Percentiles rank a stretch among this genome's conserved stretches.
Conservation (phyloP, 257 asterid species). For the Solanum rostratum region DNA sequence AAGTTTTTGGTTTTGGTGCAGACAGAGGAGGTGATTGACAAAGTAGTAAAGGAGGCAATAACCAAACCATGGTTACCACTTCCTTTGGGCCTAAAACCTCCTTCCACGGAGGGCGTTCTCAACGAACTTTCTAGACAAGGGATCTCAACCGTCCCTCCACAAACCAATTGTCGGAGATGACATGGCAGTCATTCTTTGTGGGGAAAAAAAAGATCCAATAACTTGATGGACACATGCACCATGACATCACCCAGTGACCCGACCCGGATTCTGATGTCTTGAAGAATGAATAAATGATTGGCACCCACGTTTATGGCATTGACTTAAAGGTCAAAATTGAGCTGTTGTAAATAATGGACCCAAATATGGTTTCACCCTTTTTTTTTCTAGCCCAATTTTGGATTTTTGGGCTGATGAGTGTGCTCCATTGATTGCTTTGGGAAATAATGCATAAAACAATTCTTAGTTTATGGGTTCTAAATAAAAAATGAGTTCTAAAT, state of each 20-base stretch:
- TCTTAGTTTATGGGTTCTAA: neutral
- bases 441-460: neutral
- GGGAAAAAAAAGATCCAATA: neutral
- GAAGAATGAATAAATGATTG: neutral
- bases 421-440: neutral
- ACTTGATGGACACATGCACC: neutral
- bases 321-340: neutral
- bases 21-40: constrained; percentile 37
- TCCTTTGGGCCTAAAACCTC: constrained; percentile 37
- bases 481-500: too few relatives aligned
- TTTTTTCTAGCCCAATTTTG: neutral
- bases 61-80: constrained; percentile 41
- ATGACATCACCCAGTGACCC: neutral
- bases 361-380: neutral
- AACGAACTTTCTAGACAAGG: constrained; percentile 35
- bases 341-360: constrained; percentile 9
- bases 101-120: constrained; percentile 34
- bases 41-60: constrained; percentile 31
- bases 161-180: neutral
- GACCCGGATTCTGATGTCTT: neutral
- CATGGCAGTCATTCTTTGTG: neutral
- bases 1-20: neutral
- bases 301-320: constrained; percentile 8
- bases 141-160: constrained; percentile 23
- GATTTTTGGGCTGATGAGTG: neutral